phyloP scores from a whole-genome alignment of 2,329 filamentous ascomycete genomes.

The Aureobasidium sp. region DNA sequence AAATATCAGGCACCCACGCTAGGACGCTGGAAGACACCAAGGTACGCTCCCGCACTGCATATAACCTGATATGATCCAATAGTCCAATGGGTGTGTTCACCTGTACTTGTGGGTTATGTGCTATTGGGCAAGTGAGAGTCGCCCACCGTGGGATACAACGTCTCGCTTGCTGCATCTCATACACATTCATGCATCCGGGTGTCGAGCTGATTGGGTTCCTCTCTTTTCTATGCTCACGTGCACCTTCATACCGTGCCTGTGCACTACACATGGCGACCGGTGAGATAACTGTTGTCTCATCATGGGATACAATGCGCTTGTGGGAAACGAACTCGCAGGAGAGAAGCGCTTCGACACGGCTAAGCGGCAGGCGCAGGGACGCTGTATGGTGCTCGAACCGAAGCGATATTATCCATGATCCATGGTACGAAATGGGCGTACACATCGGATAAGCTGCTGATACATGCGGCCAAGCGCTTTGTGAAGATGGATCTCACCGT shows the following conservation, averaged over 20 bases:
- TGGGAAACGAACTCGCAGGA: neutral
- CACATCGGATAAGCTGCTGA: neutral
- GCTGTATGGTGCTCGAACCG: neutral
- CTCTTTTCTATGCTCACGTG: neutral
- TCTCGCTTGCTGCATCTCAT: slow-evolving; percentile 3
- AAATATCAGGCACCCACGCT: slow-evolving; percentile 2
- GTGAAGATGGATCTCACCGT: neutral
- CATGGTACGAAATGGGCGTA: neutral
- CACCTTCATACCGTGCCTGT: neutral
- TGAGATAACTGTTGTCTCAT: neutral
- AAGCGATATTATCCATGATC: neutral
- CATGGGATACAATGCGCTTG: neutral
- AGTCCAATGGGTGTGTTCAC: neutral
- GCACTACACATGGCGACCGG: neutral
- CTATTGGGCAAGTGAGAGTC: neutral
- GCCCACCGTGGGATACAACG: neutral
- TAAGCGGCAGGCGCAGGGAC: neutral
- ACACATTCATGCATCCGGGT: neutral
- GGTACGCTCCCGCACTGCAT: neutral
- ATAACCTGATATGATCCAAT: neutral
- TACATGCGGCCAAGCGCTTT: neutral
- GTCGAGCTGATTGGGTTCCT: neutral
- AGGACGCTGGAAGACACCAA: neutral
- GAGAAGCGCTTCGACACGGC: neutral
- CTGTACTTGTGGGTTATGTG: neutral